A percentile compares a stretch with the other conserved stretches of the same genome.
Conservation (phyloP, 768 basidiomycete genomes). For the Roridomyces roridus region DNA sequence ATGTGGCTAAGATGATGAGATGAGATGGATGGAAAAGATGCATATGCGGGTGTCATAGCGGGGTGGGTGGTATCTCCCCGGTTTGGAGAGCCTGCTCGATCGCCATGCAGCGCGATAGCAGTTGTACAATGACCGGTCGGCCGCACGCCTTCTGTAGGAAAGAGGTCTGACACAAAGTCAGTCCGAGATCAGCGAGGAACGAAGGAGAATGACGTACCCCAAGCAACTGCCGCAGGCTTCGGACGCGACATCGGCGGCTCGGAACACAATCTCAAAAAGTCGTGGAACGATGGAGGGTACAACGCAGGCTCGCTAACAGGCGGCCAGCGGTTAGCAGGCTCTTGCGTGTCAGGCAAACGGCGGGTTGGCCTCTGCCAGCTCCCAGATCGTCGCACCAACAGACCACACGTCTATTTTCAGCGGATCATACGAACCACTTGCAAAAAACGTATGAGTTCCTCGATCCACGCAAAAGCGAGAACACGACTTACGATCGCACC, state of each 20-base stretch:
- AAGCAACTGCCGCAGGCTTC: slow-evolving; percentile 56
- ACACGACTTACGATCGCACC: slow-evolving; percentile 63
- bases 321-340: slow-evolving; percentile 70
- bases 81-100: slow-evolving; percentile 58
- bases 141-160: slow-evolving; percentile 76
- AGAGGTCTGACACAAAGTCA: slow-evolving; percentile 47
- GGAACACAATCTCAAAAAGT: slow-evolving; percentile 73
- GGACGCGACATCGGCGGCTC: slow-evolving; percentile 63
- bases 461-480: not conserved
- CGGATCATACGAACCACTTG: slow-evolving; percentile 71
- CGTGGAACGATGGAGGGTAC: slow-evolving; percentile 73
- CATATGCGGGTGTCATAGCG: slow-evolving; percentile 1
- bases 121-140: slow-evolving; percentile 67
- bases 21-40: slow-evolving; percentile 2
- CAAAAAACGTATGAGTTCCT: slow-evolving; percentile 11
- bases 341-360: slow-evolving; percentile 69
- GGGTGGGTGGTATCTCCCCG: slow-evolving; percentile 23
- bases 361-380: slow-evolving; percentile 75
- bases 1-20: not conserved
- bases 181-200: not conserved
- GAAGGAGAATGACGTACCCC: slow-evolving; percentile 51
- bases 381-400: slow-evolving; percentile 84
- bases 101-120: slow-evolving; percentile 69
- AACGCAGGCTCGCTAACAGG: slow-evolving; percentile 61
- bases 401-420: slow-evolving; percentile 84